Conservation (phyloP, 2,329 filamentous ascomycete species). For the Thermoascus crustaceus region DNA sequence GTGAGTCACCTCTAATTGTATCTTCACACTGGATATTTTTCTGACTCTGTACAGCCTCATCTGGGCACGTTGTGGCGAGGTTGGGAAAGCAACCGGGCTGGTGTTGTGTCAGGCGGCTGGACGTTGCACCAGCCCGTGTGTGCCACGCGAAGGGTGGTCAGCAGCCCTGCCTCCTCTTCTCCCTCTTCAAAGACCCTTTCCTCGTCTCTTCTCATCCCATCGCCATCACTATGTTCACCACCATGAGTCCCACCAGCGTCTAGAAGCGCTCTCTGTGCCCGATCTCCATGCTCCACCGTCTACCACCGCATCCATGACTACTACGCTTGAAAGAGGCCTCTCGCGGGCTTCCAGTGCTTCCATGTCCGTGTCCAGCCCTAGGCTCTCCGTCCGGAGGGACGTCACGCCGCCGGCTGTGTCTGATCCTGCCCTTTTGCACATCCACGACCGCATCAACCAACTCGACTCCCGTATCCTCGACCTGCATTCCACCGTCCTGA, state of each 20-base stretch:
- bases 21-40: too few relatives aligned
- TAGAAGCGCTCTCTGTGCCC: slow-evolving; percentile 2
- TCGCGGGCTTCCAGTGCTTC: slow-evolving; percentile 32
- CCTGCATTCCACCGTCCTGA: slow-evolving; percentile 29
- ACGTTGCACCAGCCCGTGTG: too few relatives aligned
- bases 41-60: too few relatives aligned
- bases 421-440: slow-evolving; percentile 27
- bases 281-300: not conserved
- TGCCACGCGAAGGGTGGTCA: too few relatives aligned
- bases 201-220: not conserved
- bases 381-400: slow-evolving; percentile 27
- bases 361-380: slow-evolving; percentile 28
- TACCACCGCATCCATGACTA: slow-evolving; percentile 20
- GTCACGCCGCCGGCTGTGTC: slow-evolving; percentile 25
- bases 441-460: slow-evolving; percentile 32
- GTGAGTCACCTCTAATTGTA: too few relatives aligned
- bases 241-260: too few relatives aligned
- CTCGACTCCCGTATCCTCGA: slow-evolving; percentile 31
- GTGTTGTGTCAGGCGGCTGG: too few relatives aligned
- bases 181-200: too few relatives aligned
- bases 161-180: too few relatives aligned
- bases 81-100: too few relatives aligned
- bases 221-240: not conserved
- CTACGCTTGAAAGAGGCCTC: slow-evolving; percentile 29
- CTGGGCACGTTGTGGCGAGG: too few relatives aligned